Percentiles rank a stretch among this genome's conserved stretches.
Evolutionary conservation across 1,139 yeast genomes (phyloP).

Genomic region (Magnusiomyces tetraspermus): DNA sequence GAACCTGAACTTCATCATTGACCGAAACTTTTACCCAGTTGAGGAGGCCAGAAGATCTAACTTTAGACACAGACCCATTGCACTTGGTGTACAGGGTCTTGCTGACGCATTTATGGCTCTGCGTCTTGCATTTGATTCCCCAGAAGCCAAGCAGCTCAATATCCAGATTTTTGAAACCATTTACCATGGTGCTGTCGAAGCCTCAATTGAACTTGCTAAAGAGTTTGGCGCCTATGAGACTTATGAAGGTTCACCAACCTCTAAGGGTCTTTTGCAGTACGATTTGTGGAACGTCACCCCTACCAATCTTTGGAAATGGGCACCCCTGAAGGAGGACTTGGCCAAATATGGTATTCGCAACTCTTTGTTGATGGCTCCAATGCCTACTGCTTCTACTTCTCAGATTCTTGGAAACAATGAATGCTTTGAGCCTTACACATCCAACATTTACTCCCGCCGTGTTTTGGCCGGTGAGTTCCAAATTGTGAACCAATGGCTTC

Average conservation of each 20-base stretch:
- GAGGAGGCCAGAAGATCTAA: constrained; percentile 53
- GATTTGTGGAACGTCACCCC: constrained; percentile 65
- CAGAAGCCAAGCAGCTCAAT: constrained; percentile 50
- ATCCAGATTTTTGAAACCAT: constrained; percentile 71
- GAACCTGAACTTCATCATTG: constrained; percentile 60
- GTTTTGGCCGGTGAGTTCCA: constrained; percentile 75
- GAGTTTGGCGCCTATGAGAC: constrained; percentile 50
- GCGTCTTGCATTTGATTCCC: constrained; percentile 59
- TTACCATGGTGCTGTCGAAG: constrained; percentile 69
- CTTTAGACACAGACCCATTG: constrained; percentile 60
- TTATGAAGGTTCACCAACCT: constrained; percentile 62
- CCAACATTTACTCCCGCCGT: constrained; percentile 68
- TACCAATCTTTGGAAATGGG: constrained; percentile 55
- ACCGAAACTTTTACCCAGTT: constrained; percentile 59
- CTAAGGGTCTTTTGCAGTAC: constrained; percentile 56
- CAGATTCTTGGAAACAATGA: constrained; percentile 72
- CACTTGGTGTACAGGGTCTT: constrained; percentile 72
- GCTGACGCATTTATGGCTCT: constrained; percentile 61
- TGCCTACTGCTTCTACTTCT: constrained; percentile 87
- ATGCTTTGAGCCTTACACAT: constrained; percentile 73
- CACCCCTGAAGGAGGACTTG: constrained; percentile 43
- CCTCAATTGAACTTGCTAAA: constrained; percentile 55
- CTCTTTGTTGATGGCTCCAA: constrained; percentile 68
- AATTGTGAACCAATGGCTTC: constrained; percentile 60
- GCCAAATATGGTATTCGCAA: constrained; percentile 53